Base-by-base conservation (phyloP, 192 early-diverging fungal species). In the Backusella sp. region DNA sequence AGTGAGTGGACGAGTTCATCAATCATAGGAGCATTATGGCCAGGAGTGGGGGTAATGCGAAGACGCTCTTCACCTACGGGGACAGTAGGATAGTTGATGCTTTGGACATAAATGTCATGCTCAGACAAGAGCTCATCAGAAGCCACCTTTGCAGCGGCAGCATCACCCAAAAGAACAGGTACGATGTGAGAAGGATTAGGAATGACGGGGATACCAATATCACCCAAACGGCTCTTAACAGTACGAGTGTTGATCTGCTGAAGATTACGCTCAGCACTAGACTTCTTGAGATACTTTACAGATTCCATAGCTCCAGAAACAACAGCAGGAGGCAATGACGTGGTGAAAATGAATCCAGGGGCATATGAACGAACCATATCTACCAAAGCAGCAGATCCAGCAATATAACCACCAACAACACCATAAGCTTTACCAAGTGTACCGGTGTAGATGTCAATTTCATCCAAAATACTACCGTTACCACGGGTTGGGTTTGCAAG, bases 161-260 rank as follows among this genome's bases (percentile, higher is more conserved):
- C 98, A 80, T 99, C 95, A 66, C 98, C 98, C 23, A 99, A 91
- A 67, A 99, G 91, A 28, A 99, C 95, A 28, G 98, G 98, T 62
- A 99, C 98, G 86, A 99, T 99, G 84, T 99, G 98, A 79, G 95
- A 96, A 26, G 98, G 98, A 86, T 99, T 99, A 79, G 98, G 98
- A 49, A 97, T 90, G 19, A 98, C 98, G 26, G 98, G 98, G 77
- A 99, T 97, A 70, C 93, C 96, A 28, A 94, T 85, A 19, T 87
- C 83, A 46, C 86, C 90, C 73, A 99, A 82, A 23, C 89, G 91
- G 35, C 86, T 80, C 88, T 99, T 99, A 74, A 99, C 90, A 56
- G 88, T 80, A 46, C 95, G 93, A 76, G 92, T 96, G 85, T 99
- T 93, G 70, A 95, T 85, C 85, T 99, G 98, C 86, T 99, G 98